These are phyloP conservation scores for Leccinum incarnatum DNA, from an alignment of 768 basidiomycete genomes.

Conservation along the genomic window DNA sequence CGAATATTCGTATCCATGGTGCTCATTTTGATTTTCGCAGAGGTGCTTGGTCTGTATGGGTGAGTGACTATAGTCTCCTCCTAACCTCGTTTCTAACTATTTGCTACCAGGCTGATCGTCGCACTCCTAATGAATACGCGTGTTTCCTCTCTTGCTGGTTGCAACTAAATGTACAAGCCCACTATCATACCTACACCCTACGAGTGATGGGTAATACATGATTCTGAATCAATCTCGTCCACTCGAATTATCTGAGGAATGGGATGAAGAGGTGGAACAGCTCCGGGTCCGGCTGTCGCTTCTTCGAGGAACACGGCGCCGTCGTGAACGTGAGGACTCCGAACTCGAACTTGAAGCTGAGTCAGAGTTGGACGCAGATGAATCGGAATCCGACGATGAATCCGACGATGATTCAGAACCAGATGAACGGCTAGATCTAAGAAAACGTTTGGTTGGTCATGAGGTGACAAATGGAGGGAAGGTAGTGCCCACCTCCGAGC, in stretches of 20 bases:
- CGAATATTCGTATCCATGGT: slow-evolving; percentile 96
- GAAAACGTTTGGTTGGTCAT: background rate
- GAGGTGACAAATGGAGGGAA: background rate
- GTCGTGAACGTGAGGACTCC: slow-evolving; percentile 44
- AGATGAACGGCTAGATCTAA: slow-evolving; percentile 35
- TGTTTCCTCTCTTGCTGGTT: slow-evolving; percentile 43
- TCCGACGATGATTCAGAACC: slow-evolving; percentile 19
- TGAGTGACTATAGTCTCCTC: slow-evolving; percentile 33
- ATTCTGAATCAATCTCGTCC: slow-evolving; percentile 13
- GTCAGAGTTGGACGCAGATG: slow-evolving; percentile 16
- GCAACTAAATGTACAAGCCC: slow-evolving; percentile 14
- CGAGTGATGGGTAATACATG: slow-evolving; percentile 8
- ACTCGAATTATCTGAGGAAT: slow-evolving; percentile 14
- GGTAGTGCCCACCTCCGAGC: slow-evolving; percentile 41
- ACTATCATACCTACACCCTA: slow-evolving; percentile 14
- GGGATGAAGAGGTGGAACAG: slow-evolving; percentile 23
- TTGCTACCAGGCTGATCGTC: slow-evolving; percentile 63
- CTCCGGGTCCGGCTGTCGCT: slow-evolving; percentile 21
- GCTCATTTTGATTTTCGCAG: slow-evolving; percentile 89
- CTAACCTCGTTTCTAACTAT: background rate
- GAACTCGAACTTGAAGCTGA: slow-evolving; percentile 44
- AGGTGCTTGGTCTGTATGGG: slow-evolving; percentile 90
- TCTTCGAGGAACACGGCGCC: slow-evolving; percentile 37
- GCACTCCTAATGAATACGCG: slow-evolving; percentile 89
- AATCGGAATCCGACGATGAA: slow-evolving; percentile 17